These are phyloP conservation scores for Agrocybe praecox DNA, from an alignment of 768 basidiomycete genomes.

Conservation along the genomic window DNA sequence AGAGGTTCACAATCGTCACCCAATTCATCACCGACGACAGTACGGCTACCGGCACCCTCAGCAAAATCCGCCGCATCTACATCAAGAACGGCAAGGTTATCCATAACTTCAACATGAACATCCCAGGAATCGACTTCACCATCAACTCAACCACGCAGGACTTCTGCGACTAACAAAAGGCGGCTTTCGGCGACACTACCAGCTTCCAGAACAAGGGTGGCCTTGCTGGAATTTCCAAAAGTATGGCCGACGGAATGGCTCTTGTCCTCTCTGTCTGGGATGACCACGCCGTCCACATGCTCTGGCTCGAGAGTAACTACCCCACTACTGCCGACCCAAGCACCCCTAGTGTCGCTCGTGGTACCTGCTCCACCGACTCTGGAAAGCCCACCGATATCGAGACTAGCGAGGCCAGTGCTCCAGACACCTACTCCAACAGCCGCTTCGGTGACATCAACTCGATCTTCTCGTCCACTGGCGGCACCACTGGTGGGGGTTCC, in stretches of 20 bases:
- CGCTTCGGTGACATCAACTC: not conserved
- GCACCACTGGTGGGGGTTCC: too few relatives aligned
- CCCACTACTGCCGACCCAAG: not conserved
- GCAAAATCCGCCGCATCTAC: too few relatives aligned
- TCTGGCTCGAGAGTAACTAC: conserved; percentile 5
- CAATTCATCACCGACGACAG: conserved; percentile 7
- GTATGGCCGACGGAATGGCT: too few relatives aligned
- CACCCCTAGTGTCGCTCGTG: conserved; percentile 2
- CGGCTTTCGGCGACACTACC: not conserved
- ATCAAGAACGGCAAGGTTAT: too few relatives aligned
- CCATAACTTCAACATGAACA: conserved; percentile 5
- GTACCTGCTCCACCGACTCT: conserved; percentile 1
- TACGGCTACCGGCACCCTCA: not conserved
- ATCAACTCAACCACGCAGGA: not conserved
- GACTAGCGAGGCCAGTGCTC: not conserved
- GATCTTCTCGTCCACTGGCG: too few relatives aligned
- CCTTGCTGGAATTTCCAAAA: too few relatives aligned
- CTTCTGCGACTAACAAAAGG: conserved; percentile 1
- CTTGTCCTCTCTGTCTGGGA: conserved; percentile 3
- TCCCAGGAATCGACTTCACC: not conserved
- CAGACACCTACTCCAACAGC: conserved; percentile 3
- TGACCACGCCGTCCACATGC: conserved; percentile 1
- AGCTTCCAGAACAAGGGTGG: too few relatives aligned
- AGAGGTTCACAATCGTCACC: conserved; percentile 1
- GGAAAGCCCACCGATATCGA: not conserved